Evolutionary conservation across 2,329 filamentous ascomycete genomes (phyloP), one percentile per base, ranked within the genome.

Genomic region (Cadophora malorum): DNA sequence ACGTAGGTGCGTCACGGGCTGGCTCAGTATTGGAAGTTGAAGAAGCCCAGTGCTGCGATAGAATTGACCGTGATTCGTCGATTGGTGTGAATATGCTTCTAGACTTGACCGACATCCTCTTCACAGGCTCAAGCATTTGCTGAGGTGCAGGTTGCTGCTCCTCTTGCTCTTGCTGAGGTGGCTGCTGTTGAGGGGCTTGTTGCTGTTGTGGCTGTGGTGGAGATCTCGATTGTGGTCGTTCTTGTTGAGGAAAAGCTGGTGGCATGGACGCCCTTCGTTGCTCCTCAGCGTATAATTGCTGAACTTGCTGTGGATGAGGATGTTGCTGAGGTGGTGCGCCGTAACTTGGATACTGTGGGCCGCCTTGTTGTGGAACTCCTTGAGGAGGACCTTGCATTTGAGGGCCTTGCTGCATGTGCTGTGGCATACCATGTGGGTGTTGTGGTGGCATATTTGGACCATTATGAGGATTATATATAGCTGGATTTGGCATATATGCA

Each of bases 21-120:
- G 65, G 68, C 53, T 73, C 75, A 79, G 79, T 53, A 76, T 74
- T 74, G 80, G 71, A 83, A 10, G 88, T 84, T 72, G 91, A 90
- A 1, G 86, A 87, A 19, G 88, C 89, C 70, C 92, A 90, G 78
- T 97, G 94, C 72, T 95, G 92, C 14, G 93, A 93, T 53, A 97
- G 81, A 67, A 97, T 90, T 0, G 94, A 97, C 60, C 92, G 88
- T 74, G 91, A 94, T 78, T 97, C 94, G 75, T 98, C 96, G 70
- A 99, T 97, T 0, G 96, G 96, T 0, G 96, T 99, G 78, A 98
- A 98, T 68, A 99, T 98, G 79, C 94, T 97, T 73, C 82, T 84
- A 9, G 80, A 81, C 70, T 85, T 84, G 65, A 84, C 78, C 66
- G 88, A 81, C 78, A 84, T 77, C 73, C 87, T 80, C 47, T 81